A percentile compares a stretch with the other conserved stretches of the same genome.
Conservation (phyloP, 1,139 yeast species). For the Pichia sp. region DNA sequence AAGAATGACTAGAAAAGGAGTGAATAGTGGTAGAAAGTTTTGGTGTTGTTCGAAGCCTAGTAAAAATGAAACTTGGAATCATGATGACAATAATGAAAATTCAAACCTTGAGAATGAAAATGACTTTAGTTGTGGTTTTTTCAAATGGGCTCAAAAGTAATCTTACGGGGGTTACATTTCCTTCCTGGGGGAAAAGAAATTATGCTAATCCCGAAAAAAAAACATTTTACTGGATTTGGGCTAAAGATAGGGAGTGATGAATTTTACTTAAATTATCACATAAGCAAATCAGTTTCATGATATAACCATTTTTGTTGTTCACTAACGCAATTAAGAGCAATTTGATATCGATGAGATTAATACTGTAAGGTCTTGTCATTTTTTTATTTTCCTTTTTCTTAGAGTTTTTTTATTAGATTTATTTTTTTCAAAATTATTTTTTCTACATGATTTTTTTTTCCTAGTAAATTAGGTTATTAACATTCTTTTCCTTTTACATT, state of each 20-base stretch:
- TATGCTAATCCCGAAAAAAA: too few relatives aligned
- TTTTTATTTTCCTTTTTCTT: background rate
- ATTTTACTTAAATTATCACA: too few relatives aligned
- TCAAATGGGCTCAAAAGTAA: slow-evolving; percentile 34
- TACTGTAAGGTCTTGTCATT: too few relatives aligned
- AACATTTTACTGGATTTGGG: too few relatives aligned
- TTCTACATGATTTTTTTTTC: background rate
- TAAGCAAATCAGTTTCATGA: too few relatives aligned
- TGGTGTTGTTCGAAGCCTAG: slow-evolving; percentile 49
- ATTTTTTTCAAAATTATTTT: background rate
- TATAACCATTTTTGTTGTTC: too few relatives aligned
- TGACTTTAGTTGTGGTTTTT: slow-evolving; percentile 28
- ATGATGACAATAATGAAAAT: background rate
- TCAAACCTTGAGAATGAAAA: background rate
- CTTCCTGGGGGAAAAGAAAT: too few relatives aligned
- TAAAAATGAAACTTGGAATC: slow-evolving; percentile 20
- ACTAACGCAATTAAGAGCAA: too few relatives aligned
- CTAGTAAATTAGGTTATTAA: background rate
- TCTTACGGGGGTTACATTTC: too few relatives aligned
- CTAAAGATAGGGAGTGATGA: too few relatives aligned
- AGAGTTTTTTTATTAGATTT: background rate
- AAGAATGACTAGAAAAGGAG: slow-evolving; percentile 41
- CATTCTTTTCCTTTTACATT: background rate
- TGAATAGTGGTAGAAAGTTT: slow-evolving; percentile 47
- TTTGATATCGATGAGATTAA: too few relatives aligned